Percentiles rank a stretch among this genome's conserved stretches.
phyloP scores from a whole-genome alignment of 2,329 filamentous ascomycete species.

The Calycina herbarum region DNA sequence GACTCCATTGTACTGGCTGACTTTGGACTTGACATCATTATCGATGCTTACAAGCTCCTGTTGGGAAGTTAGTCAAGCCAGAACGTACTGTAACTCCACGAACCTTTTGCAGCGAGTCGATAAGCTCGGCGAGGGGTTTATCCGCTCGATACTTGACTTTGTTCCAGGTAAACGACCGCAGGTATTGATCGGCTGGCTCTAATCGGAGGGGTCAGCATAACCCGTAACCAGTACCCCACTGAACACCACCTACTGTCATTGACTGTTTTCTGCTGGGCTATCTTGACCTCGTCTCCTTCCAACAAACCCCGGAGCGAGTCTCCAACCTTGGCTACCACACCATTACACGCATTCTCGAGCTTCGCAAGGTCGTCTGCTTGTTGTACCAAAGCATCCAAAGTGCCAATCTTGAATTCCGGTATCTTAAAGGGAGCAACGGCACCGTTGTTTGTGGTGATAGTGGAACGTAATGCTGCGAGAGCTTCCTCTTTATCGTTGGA shows the following conservation, averaged over 20 bases:
- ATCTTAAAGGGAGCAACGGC: conserved; percentile 76
- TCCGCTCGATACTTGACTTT: conserved; percentile 96
- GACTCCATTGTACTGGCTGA: conserved; percentile 88
- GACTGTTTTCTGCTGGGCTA: conserved; percentile 78
- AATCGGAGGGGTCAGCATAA: conserved; percentile 14
- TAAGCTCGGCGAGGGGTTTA: conserved; percentile 82
- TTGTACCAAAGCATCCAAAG: conserved; percentile 89
- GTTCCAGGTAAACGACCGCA: conserved; percentile 91
- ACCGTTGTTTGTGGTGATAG: conserved; percentile 73
- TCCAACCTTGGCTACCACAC: conserved; percentile 78
- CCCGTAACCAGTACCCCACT: background rate
- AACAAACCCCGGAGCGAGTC: conserved; percentile 37
- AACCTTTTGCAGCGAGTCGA: conserved; percentile 87
- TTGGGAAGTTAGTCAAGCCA: conserved; percentile 7
- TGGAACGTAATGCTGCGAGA: conserved; percentile 70
- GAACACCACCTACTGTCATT: conserved; percentile 70
- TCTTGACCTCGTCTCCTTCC: conserved; percentile 43
- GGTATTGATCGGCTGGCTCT: conserved; percentile 96
- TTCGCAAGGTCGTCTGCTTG: conserved; percentile 94
- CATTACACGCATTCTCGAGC: conserved; percentile 76
- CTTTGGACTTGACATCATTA: conserved; percentile 93
- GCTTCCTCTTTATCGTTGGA: conserved; percentile 80
- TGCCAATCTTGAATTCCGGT: conserved; percentile 97
- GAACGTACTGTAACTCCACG: conserved; percentile 1
- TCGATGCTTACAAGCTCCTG: conserved; percentile 89